Percentiles rank a stretch among this genome's conserved stretches.
phyloP scores from a whole-genome alignment of 2,329 filamentous ascomycete genomes.

The Gnomoniopsis smithogilvyi region DNA sequence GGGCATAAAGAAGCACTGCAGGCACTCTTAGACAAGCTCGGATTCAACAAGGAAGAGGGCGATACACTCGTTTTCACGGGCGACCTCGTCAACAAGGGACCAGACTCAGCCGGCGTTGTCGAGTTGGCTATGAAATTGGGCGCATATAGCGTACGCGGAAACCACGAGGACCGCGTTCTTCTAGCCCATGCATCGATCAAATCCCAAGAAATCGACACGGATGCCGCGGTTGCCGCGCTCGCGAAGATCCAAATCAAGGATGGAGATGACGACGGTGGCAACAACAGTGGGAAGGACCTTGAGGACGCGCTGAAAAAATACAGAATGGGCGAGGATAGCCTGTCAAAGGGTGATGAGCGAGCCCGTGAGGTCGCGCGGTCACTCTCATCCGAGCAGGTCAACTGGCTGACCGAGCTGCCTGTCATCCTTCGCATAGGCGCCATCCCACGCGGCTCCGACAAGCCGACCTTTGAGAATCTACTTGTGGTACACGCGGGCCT shows the following conservation, averaged over 20 bases:
- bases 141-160: conserved; percentile 83
- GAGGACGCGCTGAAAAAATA: conserved; percentile 20
- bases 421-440: conserved; percentile 74
- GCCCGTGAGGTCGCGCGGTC: conserved; percentile 55
- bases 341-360: conserved; percentile 32
- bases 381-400: conserved; percentile 55
- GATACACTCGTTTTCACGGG: conserved; percentile 78
- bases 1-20: conserved; percentile 71
- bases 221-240: conserved; percentile 5
- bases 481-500: conserved; percentile 84
- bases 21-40: conserved; percentile 62
- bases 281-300: conserved; percentile 8
- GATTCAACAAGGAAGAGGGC: conserved; percentile 52
- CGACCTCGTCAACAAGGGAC: conserved; percentile 83
- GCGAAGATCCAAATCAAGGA: conserved; percentile 24
- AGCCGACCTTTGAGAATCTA: conserved; percentile 49
- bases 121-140: conserved; percentile 68
- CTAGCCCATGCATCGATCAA: conserved; percentile 50
- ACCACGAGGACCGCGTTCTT: conserved; percentile 88
- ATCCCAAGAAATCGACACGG: neutral
- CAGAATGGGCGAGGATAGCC: conserved; percentile 15
- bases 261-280: conserved; percentile 11
- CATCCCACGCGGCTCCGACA: conserved; percentile 37
- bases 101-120: conserved; percentile 76
- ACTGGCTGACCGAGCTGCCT: conserved; percentile 69